Evolutionary conservation across 2,329 filamentous ascomycete species (phyloP), one percentile per base, ranked within the genome.

Genomic region (Neonectria ditissima): DNA sequence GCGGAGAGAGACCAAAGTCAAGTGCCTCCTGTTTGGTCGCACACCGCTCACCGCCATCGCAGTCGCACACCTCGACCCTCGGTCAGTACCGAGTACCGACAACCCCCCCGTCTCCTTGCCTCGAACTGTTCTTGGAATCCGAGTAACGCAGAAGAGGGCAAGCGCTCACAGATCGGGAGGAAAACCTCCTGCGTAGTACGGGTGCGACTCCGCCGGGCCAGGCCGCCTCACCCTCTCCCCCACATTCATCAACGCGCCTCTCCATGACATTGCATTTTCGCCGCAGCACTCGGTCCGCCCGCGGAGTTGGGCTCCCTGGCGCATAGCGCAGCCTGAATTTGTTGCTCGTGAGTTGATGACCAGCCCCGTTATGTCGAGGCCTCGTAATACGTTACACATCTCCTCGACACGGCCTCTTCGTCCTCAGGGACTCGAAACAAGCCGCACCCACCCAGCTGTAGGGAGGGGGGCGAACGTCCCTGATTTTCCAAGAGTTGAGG

Each of bases 341-440:
- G 22, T n/a, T 24, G 44, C 13, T n/a, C 22, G 44, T 5, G 8
- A 28, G 14, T 14, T 3, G 8, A 14, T 47, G 44, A n/a, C n/a
- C n/a, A n/a, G 44, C 22, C 44, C 13, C 22, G 20, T 45, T 16
- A 14, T 6, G 20, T 45, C 43, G 43, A 45, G 11, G 43, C 43
- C 22, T 45, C 22, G 44, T 47, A n/a, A 28, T n/a, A 47, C 44
- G 44, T 47, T 4, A n/a, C 28, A 47, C 44, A 26, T 13, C 24
- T 24, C 44, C 44, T 26, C 16, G 16, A 47, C 44, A 47, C 44
- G 28, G n/a, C 14, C 8, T 26, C 22, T 22, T 26, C 16, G 44
- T 47, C 44, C 44, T 47, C 24, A 28, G 24, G 43, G 22, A 47
- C 22, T 47, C 22, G 44, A 47, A 26, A 14, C 44, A 47, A 47